Evolutionary conservation across 2,329 filamentous ascomycete species (phyloP).

Genomic region (Sporothrix pallida): DNA sequence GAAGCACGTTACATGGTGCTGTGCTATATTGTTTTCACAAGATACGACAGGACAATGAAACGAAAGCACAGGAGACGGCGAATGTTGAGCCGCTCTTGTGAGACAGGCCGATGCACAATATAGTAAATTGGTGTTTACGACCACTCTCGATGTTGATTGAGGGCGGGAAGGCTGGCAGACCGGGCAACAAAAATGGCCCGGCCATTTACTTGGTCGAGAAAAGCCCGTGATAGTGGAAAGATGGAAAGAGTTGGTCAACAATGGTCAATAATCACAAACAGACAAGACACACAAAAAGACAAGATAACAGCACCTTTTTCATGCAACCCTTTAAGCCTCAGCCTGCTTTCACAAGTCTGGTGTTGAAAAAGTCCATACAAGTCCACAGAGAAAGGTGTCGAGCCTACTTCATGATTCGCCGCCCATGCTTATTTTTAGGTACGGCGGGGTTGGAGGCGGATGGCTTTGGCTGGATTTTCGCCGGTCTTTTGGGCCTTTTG

Average conservation of each 20-base stretch:
- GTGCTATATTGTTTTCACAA: not conserved
- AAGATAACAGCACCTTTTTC: not conserved
- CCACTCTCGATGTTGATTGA: conserved; percentile 1
- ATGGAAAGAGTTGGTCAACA: too few relatives aligned
- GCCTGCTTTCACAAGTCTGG: not conserved
- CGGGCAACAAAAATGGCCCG: not conserved
- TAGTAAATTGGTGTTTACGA: conserved; percentile 8
- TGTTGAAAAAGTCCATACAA: not conserved
- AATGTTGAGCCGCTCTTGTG: conserved; percentile 16
- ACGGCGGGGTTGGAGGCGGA: conserved; percentile 6
- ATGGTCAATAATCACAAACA: not conserved
- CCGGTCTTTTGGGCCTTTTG: not conserved
- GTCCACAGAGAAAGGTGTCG: not conserved
- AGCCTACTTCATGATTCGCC: conserved; percentile 13
- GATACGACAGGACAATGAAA: not conserved
- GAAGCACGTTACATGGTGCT: not conserved
- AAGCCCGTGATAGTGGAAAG: not conserved
- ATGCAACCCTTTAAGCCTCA: not conserved
- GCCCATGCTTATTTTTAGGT: conserved; percentile 30
- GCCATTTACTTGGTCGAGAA: not conserved
- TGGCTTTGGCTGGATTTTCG: not conserved
- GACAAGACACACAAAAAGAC: not conserved
- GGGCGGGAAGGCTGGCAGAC: conserved; percentile 7
- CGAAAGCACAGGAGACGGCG: not conserved
- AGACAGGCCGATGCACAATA: conserved; percentile 22